Conservation (phyloP, 495 filamentous ascomycete species). For the Neohortaea acidophila region DNA sequence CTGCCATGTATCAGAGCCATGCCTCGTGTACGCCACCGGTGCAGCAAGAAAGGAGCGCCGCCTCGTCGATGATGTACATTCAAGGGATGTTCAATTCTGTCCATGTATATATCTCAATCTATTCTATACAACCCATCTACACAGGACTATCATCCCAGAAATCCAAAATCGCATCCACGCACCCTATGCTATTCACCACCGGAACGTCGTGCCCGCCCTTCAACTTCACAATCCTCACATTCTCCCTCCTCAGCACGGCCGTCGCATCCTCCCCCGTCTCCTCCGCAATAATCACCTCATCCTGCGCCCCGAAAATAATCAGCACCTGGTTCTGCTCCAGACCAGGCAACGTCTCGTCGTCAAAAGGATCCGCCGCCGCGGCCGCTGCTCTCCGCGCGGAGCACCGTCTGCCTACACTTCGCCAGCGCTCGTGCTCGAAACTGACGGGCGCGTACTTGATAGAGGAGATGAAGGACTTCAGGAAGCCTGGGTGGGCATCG, state of each 20-base stretch:
- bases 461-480: conserved; percentile 42
- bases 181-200: conserved; percentile 37
- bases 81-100: not conserved
- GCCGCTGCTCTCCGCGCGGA: conserved; percentile 26
- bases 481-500: conserved; percentile 38
- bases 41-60: no score
- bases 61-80: no score
- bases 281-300: conserved; percentile 38
- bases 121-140: not conserved
- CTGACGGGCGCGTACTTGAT: conserved; percentile 43
- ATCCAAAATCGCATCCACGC: conserved; percentile 33
- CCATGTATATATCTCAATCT: no score
- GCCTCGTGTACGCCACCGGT: no score
- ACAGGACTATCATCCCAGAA: conserved; percentile 18
- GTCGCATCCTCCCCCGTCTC: conserved; percentile 43
- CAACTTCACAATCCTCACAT: conserved; percentile 33
- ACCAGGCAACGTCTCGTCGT: conserved; percentile 16
- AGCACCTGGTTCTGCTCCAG: conserved; percentile 37
- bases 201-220: conserved; percentile 45
- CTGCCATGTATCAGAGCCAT: no score
- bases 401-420: conserved; percentile 36
- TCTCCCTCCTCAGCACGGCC: conserved; percentile 31
- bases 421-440: conserved; percentile 41
- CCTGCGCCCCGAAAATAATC: conserved; percentile 38
- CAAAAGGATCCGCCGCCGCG: conserved; percentile 8